Conservation (phyloP, 31 red algal species). For the Asparagopsis taxiformis region DNA sequence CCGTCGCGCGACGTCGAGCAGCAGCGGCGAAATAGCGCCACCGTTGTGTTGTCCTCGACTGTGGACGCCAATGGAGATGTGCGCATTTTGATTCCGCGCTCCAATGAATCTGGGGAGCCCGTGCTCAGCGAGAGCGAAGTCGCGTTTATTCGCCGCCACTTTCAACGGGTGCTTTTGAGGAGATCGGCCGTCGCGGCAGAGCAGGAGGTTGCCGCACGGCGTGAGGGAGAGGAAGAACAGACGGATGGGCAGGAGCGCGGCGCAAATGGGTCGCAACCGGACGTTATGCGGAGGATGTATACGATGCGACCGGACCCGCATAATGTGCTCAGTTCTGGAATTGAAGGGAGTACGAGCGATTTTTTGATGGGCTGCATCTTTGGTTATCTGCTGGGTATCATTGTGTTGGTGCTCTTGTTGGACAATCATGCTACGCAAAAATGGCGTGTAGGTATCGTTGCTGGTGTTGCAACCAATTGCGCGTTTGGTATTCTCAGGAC, state of each 20-base stretch:
- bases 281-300: conserved; percentile 4
- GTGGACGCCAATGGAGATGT: conserved; percentile 30
- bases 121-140: conserved; percentile 33
- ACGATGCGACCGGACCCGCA: conserved; percentile 7
- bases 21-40: too few relatives aligned
- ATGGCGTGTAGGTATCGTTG: conserved; percentile 48
- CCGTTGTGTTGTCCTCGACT: conserved; percentile 18
- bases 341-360: conserved; percentile 35
- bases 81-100: conserved; percentile 36
- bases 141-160: conserved; percentile 19
- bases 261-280: not conserved
- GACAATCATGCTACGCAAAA: conserved; percentile 29
- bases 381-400: conserved; percentile 47
- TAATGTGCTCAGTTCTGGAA: conserved; percentile 24
- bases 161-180: conserved; percentile 24
- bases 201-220: conserved; percentile 11
- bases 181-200: conserved; percentile 3
- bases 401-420: conserved; percentile 36
- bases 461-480: conserved; percentile 53
- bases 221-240: conserved; percentile 20
- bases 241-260: too few relatives aligned
- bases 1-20: too few relatives aligned
- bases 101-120: not conserved
- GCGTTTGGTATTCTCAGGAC: conserved; percentile 47
- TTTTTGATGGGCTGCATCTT: conserved; percentile 57